These are phyloP conservation scores for Tephrocybe sp. DNA, from an alignment of 768 basidiomycete genomes.

Conservation along the genomic window DNA sequence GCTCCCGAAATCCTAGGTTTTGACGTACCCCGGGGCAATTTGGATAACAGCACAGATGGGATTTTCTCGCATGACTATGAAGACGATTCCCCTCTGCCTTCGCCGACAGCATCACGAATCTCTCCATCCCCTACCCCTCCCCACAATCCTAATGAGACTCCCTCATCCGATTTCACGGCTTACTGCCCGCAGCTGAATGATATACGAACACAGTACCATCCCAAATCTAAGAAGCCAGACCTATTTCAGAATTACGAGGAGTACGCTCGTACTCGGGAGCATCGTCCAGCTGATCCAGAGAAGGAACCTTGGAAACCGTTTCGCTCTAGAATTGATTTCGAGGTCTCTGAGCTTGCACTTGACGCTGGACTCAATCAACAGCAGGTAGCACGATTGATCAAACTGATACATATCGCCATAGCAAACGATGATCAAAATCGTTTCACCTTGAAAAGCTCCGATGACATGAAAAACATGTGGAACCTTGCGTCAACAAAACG, in stretches of 20 bases:
- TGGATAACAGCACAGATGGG: no score
- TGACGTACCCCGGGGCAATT: no score
- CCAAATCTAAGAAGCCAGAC: conserved; percentile 9
- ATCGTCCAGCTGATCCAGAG: conserved; percentile 1
- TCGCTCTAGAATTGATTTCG: conserved; percentile 22
- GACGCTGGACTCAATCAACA: conserved; percentile 18
- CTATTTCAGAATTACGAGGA: conserved; percentile 16
- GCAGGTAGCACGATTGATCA: conserved; percentile 18
- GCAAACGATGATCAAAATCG: background rate
- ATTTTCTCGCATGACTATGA: no score
- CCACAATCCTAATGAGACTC: no score
- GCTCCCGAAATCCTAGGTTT: no score
- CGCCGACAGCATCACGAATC: no score
- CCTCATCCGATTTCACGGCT: no score
- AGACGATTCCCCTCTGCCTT: no score
- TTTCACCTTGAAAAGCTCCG: conserved; percentile 3
- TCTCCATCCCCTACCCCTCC: no score
- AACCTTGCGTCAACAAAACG: background rate
- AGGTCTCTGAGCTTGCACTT: conserved; percentile 24
- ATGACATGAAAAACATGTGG: conserved; percentile 4
- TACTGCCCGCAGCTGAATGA: no score
- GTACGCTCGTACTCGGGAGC: conserved; percentile 1
- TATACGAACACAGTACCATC: conserved; percentile 23
- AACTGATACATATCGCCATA: conserved; percentile 13
- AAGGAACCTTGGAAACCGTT: conserved; percentile 26